Base-by-base conservation (phyloP, 306 rosid genomes). In the Adenanthera pavonina region DNA sequence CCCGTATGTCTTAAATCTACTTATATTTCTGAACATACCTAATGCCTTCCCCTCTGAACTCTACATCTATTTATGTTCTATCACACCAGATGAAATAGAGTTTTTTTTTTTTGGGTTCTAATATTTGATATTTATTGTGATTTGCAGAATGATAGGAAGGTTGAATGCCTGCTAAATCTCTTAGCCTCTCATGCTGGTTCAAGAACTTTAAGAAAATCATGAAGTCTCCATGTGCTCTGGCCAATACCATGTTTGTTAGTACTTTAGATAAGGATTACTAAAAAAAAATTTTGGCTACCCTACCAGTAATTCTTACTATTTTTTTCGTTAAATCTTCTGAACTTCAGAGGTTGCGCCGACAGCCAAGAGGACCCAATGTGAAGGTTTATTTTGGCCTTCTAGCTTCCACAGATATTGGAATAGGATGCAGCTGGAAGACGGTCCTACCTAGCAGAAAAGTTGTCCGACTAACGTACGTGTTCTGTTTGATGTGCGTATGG, bases 141-240 rank as follows among this genome's bases (percentile, higher is more conserved):
- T 79, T 64, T 83, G 80, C 86, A 86, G 84, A 86, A 67, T 82
- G 84, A 20, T 82, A 82, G n/a, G 89, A 83, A 72, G 84, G 48
- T 48, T 86, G 86, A 86, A 48, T 54, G 49, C 65, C 52, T 61
- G 48, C 56, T 48, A 14, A 41, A 59, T 72, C 61, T 53, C 64
- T 54, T 7, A 41, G 16, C 16, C 7, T 12, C 7, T 43, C 48
- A 6, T 54, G 0, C 3, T 53, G 72, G 69, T 59, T 80, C 36
- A 20, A 76, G 30, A 36, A 52, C 41, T 41, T 11, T 1, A 71
- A 52, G 12, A 30, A 47, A 25, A n/a, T 70, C 40, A 20, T 47
- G 20, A 3, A 71, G 25, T 34, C 35, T 33, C 20, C 52, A 12
- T 48, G 52, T 11, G 52, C 52, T 5, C 40, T 14, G 60, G 33